phyloP scores from a whole-genome alignment of 2,329 filamentous ascomycete genomes.

The Celoporthe dispersa region DNA sequence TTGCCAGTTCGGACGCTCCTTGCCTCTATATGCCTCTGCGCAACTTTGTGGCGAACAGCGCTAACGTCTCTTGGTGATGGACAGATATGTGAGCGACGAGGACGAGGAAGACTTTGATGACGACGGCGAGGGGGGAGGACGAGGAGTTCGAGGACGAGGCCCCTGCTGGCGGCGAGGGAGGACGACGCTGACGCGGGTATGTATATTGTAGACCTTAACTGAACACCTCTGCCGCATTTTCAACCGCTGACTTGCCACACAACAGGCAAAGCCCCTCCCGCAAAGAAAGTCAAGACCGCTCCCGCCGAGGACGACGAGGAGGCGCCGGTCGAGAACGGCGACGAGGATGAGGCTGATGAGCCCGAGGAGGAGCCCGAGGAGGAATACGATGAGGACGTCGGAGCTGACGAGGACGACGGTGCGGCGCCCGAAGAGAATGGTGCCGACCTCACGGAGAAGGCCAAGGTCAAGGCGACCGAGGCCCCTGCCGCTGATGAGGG shows the following conservation, averaged over 20 bases:
- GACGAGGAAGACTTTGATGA: conserved; percentile 45
- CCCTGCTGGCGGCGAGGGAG: conserved; percentile 35
- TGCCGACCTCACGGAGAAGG: conserved; percentile 32
- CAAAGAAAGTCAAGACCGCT: conserved; percentile 57
- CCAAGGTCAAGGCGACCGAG: conserved; percentile 27
- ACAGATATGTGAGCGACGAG: conserved; percentile 42
- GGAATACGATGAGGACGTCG: conserved; percentile 33
- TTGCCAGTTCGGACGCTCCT: not conserved
- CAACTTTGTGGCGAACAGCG: not conserved
- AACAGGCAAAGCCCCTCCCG: conserved; percentile 48
- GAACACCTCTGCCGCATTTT: not conserved
- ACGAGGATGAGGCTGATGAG: conserved; percentile 30
- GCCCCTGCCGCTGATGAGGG: conserved; percentile 39
- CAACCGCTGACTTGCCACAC: conserved; percentile 1
- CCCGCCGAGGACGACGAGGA: conserved; percentile 34
- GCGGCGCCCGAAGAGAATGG: conserved; percentile 17
- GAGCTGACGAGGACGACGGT: conserved; percentile 32
- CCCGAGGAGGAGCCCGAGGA: conserved; percentile 32
- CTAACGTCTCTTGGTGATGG: not conserved
- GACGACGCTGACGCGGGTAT: conserved; percentile 44
- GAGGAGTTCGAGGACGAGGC: conserved; percentile 43
- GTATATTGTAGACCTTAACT: conserved; percentile 18
- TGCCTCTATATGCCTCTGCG: not conserved
- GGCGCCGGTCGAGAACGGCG: conserved; percentile 31
- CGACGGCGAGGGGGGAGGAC: conserved; percentile 46